Evolutionary conservation across 768 basidiomycete genomes (phyloP), one percentile per base, ranked within the genome.

Genomic region (Rhodotorula diobovata): DNA sequence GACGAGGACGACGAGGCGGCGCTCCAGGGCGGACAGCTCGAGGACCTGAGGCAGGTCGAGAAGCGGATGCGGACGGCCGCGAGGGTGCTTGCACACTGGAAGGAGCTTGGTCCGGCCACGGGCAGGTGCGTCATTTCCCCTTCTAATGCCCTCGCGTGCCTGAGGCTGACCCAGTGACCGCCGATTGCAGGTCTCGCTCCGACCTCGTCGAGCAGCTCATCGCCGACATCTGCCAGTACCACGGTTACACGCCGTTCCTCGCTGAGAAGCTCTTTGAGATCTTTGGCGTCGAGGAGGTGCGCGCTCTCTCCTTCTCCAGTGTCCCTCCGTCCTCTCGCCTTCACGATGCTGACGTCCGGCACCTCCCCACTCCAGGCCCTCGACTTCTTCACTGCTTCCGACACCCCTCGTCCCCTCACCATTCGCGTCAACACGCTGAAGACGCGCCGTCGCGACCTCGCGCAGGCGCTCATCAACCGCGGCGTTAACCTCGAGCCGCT

Each of bases 401-500:
- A 99, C 79, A 86, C 93, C 11, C 86, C 93, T 25, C 87, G 96
- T 74, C 96, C 96, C 12, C 94, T 99, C 37, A 98, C 96, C 18
- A 97, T 99, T 78, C 90, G 96, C 70, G 93, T 94, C 46, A 99
- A 99, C 80, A 98, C 94, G 10, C 86, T 99, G 30, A 90, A 91
- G 67, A 93, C 93, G 2, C 86, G 96, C 72, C 85, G 96, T 76
- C 87, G 95, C 59, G 96, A 98, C 80, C 86, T 99, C 68, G 95
- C 92, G 3, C 95, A 98, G 81, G 85, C 88, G 0, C 84, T 99
- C 46, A 88, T 98, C 76, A 96, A 96, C 80, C 87, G 96, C 59
- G 96, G 96, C 45, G 96, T 98, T 71, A 96, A 91, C 78, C 86
- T 99, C 65, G 95, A 98, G 79, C 94, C 96, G 32, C 94, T 99